Conservation (phyloP, 2,329 filamentous ascomycete species). For the Drechslera avenae region DNA sequence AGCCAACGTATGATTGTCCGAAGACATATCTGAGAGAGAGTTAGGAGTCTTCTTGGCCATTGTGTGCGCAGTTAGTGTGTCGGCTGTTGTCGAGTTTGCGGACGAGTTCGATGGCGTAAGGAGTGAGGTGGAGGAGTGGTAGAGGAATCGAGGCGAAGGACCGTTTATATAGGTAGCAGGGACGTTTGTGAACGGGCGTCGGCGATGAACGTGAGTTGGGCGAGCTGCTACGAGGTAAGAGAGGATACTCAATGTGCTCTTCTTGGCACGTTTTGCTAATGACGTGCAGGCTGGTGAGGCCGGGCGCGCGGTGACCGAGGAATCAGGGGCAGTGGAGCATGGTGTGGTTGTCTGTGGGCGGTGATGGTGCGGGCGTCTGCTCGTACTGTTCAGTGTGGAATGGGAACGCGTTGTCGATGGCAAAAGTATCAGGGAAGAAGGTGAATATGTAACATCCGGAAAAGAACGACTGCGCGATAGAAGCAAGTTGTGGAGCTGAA, state of each 20-base stretch:
- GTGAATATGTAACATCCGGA: not conserved
- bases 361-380: not conserved
- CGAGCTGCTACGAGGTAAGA: conserved; percentile 4
- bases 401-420: conserved; percentile 1
- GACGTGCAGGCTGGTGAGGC: not conserved
- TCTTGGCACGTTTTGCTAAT: not conserved
- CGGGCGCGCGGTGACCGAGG: not conserved
- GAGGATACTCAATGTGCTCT: not conserved
- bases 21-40: not conserved
- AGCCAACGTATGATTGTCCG: conserved; percentile 14
- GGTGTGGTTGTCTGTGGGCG: not conserved
- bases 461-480: conserved; percentile 8
- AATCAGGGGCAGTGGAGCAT: not conserved
- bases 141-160: not conserved
- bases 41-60: conserved; percentile 27
- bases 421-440: conserved; percentile 4
- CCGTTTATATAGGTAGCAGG: not conserved
- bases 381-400: not conserved
- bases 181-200: not conserved
- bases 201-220: conserved; percentile 12
- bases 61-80: not conserved
- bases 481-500: too few relatives aligned
- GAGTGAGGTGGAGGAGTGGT: conserved; percentile 6
- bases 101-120: not conserved
- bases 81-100: not conserved